A percentile compares a stretch with the other conserved stretches of the same genome.
Conservation (phyloP, 352 stramenopile species). For the Globisporangium irregulare region DNA sequence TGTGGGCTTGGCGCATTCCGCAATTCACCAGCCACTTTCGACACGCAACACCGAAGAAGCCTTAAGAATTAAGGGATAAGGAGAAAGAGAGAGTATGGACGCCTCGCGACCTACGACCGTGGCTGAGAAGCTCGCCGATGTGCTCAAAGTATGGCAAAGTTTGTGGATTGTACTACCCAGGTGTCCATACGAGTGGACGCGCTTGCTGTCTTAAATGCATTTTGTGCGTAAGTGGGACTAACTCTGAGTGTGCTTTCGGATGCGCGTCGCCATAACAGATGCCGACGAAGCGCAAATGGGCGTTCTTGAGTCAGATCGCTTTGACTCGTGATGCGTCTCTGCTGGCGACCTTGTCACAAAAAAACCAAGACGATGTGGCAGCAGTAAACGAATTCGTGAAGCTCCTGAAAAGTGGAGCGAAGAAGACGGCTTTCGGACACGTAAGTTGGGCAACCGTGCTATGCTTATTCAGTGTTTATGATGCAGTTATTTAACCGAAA, state of each 20-base stretch:
- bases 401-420: constrained; percentile 18
- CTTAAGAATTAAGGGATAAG: background rate
- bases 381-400: constrained; percentile 15
- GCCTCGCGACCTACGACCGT: background rate
- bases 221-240: background rate
- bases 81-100: background rate
- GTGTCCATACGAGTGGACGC: background rate
- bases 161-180: background rate
- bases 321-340: constrained; percentile 5
- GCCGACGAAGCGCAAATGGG: constrained; percentile 15
- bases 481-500: background rate
- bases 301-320: constrained; percentile 10
- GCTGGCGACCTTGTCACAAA: constrained; percentile 1
- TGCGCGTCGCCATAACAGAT: background rate
- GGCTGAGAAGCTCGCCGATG: constrained; percentile 4
- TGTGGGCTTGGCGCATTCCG: constrained; percentile 7
- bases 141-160: constrained; percentile 10
- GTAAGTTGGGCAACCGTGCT: constrained; percentile 8
- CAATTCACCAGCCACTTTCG: background rate
- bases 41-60: background rate
- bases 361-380: background rate
- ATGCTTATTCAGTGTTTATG: background rate
- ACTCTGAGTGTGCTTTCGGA: background rate
- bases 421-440: constrained; percentile 22
- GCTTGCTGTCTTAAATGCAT: background rate